phyloP scores from a whole-genome alignment of 768 basidiomycete species.

The Pleurotus pulmonarius region DNA sequence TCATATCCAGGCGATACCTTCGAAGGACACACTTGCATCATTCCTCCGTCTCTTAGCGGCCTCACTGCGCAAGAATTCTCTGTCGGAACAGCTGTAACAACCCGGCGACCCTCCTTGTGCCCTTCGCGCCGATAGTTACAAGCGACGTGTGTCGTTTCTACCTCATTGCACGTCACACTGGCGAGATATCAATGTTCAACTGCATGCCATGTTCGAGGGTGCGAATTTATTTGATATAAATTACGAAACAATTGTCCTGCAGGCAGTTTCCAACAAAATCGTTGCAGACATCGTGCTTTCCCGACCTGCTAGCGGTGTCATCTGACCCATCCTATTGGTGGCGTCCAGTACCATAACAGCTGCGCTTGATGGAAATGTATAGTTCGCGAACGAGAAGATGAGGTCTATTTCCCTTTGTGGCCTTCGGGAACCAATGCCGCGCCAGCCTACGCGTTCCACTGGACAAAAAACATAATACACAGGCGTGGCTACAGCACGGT shows the following conservation, averaged over 20 bases:
- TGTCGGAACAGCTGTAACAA: too few species aligned
- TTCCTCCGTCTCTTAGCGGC: not conserved
- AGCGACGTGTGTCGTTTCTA: not conserved
- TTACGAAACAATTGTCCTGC: slow-evolving; percentile 5
- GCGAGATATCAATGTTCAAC: not conserved
- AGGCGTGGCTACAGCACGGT: too few species aligned
- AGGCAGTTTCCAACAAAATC: slow-evolving; percentile 1
- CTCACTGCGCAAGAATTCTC: too few species aligned
- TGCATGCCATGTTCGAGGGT: slow-evolving; percentile 5
- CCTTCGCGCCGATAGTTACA: not conserved
- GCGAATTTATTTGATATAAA: not conserved
- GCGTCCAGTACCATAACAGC: not conserved
- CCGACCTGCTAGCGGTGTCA: not conserved
- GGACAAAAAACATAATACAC: too few species aligned
- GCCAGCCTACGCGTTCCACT: too few species aligned
- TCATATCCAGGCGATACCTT: not conserved
- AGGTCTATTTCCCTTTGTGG: too few species aligned
- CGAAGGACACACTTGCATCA: not conserved
- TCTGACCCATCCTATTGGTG: not conserved
- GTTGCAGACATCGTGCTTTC: not conserved
- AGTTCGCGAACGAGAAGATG: too few species aligned
- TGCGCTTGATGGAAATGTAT: too few species aligned
- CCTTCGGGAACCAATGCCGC: too few species aligned
- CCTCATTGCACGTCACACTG: not conserved
- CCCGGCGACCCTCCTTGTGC: not conserved